Percentiles rank a stretch among this genome's conserved stretches.
phyloP scores from a whole-genome alignment of 2,329 filamentous ascomycete genomes.

The Cercospora beticola region DNA sequence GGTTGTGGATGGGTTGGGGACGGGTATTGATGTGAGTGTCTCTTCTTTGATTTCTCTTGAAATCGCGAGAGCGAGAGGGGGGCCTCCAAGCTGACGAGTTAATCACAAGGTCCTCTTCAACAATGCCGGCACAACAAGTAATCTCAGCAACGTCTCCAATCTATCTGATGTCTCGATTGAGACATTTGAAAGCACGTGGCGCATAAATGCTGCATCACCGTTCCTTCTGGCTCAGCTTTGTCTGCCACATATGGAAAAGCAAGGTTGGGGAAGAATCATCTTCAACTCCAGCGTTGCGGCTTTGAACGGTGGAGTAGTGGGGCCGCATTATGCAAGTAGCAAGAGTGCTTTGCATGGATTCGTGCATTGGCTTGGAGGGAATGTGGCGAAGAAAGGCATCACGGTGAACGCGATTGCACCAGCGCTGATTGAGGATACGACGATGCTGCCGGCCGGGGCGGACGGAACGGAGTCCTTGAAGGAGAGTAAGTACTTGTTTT shows the following conservation, averaged over 20 bases:
- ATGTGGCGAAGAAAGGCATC: constrained; percentile 47
- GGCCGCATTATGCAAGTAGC: constrained; percentile 42
- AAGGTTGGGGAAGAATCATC: constrained; percentile 41
- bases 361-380: constrained; percentile 47
- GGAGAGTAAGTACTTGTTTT: constrained; percentile 33
- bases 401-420: constrained; percentile 52
- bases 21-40: constrained; percentile 36
- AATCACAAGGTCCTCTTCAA: constrained; percentile 37
- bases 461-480: constrained; percentile 35
- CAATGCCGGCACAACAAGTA: constrained; percentile 40
- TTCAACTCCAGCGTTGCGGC: constrained; percentile 43
- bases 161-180: constrained; percentile 40
- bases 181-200: constrained; percentile 41
- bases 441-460: constrained; percentile 44
- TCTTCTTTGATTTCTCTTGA: neutral
- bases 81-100: neutral
- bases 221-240: constrained; percentile 44
- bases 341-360: constrained; percentile 51
- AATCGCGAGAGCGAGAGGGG: too few species aligned
- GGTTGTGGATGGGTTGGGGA: constrained; percentile 37
- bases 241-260: constrained; percentile 40
- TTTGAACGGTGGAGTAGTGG: constrained; percentile 43
- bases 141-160: constrained; percentile 29
- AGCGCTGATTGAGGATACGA: constrained; percentile 45
- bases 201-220: constrained; percentile 40